A percentile compares a stretch with the other conserved stretches of the same genome.
Evolutionary conservation across 148 eudicot species (phyloP).

Genomic region (Fallopia convolvulus): DNA sequence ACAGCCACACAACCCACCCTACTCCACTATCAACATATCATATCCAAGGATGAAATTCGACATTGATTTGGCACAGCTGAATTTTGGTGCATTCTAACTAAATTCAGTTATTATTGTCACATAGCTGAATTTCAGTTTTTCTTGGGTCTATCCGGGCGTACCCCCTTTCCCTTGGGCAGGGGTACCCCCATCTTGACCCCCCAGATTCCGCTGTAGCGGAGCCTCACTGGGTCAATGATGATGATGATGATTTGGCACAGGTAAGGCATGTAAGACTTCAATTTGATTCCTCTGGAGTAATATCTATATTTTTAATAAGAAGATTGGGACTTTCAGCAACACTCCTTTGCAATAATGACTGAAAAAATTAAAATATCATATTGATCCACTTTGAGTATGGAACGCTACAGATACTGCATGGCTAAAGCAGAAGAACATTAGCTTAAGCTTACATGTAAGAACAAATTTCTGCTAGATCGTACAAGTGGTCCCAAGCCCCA

Average conservation of each 20-base stretch:
- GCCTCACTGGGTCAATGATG: no score
- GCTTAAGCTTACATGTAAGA: slow-evolving; percentile 54
- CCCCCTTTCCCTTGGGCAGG: no score
- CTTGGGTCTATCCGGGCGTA: no score
- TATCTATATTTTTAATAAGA: neutral
- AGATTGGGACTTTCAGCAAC: neutral
- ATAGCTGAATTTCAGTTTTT: no score
- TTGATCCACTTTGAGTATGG: neutral
- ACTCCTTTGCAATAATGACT: neutral
- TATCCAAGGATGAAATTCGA: neutral
- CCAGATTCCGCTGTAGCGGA: no score
- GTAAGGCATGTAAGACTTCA: neutral
- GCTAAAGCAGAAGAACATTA: neutral
- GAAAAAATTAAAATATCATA: neutral
- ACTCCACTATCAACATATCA: neutral
- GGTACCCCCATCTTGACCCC: no score
- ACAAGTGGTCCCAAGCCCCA: slow-evolving; percentile 79
- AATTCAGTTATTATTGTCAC: no score
- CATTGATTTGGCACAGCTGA: neutral
- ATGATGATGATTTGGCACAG: neutral
- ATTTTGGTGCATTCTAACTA: no score
- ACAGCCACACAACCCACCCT: neutral
- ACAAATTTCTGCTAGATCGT: slow-evolving; percentile 46
- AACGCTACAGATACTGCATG: neutral
- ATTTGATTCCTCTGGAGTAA: neutral